A percentile compares a stretch with the other conserved stretches of the same genome.
These are phyloP conservation scores for Solidago caesia DNA, from an alignment of 129 eudicot species.

Conservation along the genomic window DNA sequence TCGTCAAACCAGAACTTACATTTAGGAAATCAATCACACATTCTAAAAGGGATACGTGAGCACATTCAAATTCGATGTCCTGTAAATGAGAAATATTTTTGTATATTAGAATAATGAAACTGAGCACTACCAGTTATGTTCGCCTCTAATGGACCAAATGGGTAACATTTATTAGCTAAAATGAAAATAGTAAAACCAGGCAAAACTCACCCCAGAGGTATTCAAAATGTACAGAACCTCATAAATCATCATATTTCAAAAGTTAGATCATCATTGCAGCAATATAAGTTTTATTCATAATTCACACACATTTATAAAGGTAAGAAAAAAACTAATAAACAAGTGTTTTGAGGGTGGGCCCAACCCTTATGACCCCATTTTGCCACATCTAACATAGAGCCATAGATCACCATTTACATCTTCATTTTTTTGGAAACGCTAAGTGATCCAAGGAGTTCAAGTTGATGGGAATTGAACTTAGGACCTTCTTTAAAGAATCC, in stretches of 20 bases:
- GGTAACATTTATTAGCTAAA: neutral
- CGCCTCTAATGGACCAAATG: neutral
- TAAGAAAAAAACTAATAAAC: neutral
- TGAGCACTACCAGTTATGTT: neutral
- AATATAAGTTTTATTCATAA: neutral
- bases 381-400: neutral
- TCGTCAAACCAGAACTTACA: constrained; percentile 41
- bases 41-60: constrained; percentile 79
- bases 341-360: neutral
- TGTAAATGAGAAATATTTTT: constrained; percentile 24
- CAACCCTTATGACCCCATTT: neutral
- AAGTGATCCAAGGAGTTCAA: no score
- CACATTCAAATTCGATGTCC: constrained; percentile 90
- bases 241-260: neutral
- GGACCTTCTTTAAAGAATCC: no score
- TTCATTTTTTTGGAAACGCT: no score
- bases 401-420: no score
- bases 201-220: neutral
- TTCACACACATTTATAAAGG: neutral
- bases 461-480: no score
- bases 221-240: neutral
- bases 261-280: neutral
- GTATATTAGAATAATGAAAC: constrained; percentile 10
- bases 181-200: neutral
- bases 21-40: constrained; percentile 72